Evolutionary conservation across 202 grass and related monocot genomes (phyloP), one percentile per base, ranked within the genome.

Genomic region (Setaria viridis): DNA sequence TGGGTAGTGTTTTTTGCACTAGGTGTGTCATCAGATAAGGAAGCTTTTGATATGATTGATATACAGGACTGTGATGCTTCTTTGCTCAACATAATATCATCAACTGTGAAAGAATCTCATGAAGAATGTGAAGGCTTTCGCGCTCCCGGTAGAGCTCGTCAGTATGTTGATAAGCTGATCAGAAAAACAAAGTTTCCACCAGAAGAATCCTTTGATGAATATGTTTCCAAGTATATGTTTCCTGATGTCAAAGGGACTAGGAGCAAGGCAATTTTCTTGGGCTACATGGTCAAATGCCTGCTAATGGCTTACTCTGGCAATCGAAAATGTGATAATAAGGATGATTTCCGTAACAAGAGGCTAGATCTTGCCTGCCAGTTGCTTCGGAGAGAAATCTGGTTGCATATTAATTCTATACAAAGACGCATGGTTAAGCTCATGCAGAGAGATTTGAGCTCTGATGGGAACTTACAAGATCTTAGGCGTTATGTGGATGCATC

Each of bases 341-440:
- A 95, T 79, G 93, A 94, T 94, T 92, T 98, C 48, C 84, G 93
- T 65, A 98, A 95, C 88, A 98, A 98, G 88, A 91, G 95, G 70
- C 78, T 98, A 76, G 91, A 89, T 64, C 76, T 92, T 70, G 80
- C 93, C 43, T 87, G 91, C 76, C 86, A 98, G 50, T 77, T 98
- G 81, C 90, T 98, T 76, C 51, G 54, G 35, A 89, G 89, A 67
- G 93, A 98, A 85, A 89, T 98, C 20, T 59, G 89, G 75, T 64
- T 49, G 14, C 91, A 93, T 85, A 46, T 98, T 83, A 90, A 68
- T 66, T 84, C 81, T 84, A 89, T 72, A 30, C 50, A 87, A 84
- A 93, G 25, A 62, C 87, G 75, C 2, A 98, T 98, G 93, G 76
- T 92, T 48, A 98, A 88, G 85, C 11, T 85, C 77, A 92, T 95